Percentiles rank a stretch among this genome's conserved stretches.
phyloP scores from a whole-genome alignment of 2,329 filamentous ascomycete genomes.

The Westerdykella ornata region DNA sequence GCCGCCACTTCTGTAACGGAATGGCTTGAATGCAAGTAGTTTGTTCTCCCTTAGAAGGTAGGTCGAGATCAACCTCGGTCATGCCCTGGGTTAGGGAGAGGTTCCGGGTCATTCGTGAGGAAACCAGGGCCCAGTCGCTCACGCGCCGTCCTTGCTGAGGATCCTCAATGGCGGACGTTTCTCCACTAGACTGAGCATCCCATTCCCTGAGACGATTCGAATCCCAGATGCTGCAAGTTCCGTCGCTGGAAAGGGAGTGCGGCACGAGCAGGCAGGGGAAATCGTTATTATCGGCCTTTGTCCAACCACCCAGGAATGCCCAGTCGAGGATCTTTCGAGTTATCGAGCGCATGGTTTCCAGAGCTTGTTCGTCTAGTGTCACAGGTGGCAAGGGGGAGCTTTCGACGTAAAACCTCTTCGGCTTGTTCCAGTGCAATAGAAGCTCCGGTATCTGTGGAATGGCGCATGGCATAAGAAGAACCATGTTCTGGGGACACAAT shows the following conservation, averaged over 20 bases:
- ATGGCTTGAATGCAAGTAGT: slow-evolving; percentile 12
- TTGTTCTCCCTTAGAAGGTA: no score
- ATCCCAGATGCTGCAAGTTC: slow-evolving; percentile 3
- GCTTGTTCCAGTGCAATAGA: slow-evolving; percentile 29
- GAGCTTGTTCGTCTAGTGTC: slow-evolving; percentile 10
- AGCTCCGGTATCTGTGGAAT: slow-evolving; percentile 18
- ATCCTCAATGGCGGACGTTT: slow-evolving; percentile 10
- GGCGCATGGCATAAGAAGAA: slow-evolving; percentile 16
- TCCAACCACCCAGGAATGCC: slow-evolving; percentile 15
- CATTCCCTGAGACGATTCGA: slow-evolving; percentile 13
- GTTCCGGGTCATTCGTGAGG: slow-evolving; percentile 11
- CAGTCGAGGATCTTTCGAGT: slow-evolving; percentile 25
- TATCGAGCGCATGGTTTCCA: slow-evolving; percentile 15
- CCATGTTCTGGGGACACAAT: slow-evolving; percentile 15
- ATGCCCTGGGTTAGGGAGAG: slow-evolving; percentile 17
- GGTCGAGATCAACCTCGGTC: no score
- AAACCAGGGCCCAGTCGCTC: slow-evolving; percentile 21
- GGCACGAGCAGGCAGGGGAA: slow-evolving; percentile 27
- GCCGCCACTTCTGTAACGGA: slow-evolving; percentile 47
- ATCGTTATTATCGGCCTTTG: slow-evolving; percentile 15
- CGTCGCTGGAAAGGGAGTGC: slow-evolving; percentile 9
- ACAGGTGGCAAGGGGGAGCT: slow-evolving; percentile 9
- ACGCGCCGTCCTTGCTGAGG: slow-evolving; percentile 5
- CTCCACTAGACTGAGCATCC: slow-evolving; percentile 10
- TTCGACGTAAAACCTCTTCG: slow-evolving; percentile 15